Conservation (phyloP, 306 rosid genomes). For the Corylus heterophylla region DNA sequence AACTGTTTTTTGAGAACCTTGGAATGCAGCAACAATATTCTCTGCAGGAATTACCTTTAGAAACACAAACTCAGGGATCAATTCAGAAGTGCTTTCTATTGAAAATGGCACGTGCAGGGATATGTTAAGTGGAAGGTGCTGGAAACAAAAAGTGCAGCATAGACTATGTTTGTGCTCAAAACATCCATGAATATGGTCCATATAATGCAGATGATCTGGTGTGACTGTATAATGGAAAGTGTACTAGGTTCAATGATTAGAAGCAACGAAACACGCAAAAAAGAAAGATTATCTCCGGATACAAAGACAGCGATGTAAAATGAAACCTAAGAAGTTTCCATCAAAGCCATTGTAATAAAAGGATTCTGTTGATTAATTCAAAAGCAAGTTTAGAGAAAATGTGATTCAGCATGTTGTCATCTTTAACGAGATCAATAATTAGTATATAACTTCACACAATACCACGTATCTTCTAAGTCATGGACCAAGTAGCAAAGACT, state of each 20-base stretch:
- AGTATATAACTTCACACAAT: not conserved
- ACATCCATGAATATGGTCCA: conserved; percentile 1
- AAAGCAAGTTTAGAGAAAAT: not conserved
- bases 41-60: conserved; percentile 84
- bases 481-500: not conserved
- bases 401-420: not conserved
- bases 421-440: not conserved
- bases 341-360: not conserved
- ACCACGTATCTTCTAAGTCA: not conserved
- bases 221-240: not conserved
- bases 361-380: not conserved
- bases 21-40: conserved; percentile 86
- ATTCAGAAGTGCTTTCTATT: conserved; percentile 3
- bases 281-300: not conserved
- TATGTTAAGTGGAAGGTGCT: conserved; percentile 5
- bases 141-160: not conserved
- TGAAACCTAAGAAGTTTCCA: not conserved
- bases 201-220: not conserved
- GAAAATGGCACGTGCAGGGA: not conserved
- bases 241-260: not conserved
- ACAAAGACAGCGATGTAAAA: not conserved
- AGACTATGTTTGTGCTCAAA: conserved; percentile 1
- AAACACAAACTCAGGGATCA: conserved; percentile 22
- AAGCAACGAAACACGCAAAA: not conserved
- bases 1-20: conserved; percentile 67